These are phyloP conservation scores for Dipodascus geniculatus DNA, from an alignment of 805 yeast genomes.

Conservation along the genomic window DNA sequence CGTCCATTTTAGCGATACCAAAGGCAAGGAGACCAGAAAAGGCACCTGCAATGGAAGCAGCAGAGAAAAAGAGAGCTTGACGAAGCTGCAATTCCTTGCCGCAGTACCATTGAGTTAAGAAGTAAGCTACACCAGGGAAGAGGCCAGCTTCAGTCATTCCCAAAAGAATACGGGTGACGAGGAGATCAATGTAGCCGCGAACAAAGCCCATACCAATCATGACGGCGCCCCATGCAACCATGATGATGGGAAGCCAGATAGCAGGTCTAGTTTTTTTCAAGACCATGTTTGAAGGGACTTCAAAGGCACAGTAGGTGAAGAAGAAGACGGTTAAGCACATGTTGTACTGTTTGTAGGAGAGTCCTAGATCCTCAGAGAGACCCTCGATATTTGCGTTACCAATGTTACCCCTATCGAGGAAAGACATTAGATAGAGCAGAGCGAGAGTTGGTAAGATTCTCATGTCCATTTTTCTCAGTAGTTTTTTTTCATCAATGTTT, in stretches of 20 bases:
- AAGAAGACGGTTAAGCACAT: slow-evolving; percentile 33
- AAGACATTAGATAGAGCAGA: slow-evolving; percentile 36
- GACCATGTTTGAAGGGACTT: slow-evolving; percentile 16
- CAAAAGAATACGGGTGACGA: slow-evolving; percentile 29
- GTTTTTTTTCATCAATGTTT: slow-evolving; percentile 7
- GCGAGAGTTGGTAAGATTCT: slow-evolving; percentile 37
- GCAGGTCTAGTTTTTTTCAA: slow-evolving; percentile 27
- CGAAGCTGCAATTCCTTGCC: slow-evolving; percentile 38
- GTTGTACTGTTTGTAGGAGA: slow-evolving; percentile 22
- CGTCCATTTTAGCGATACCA: slow-evolving; percentile 42
- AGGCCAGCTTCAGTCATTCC: slow-evolving; percentile 35
- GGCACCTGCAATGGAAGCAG: slow-evolving; percentile 40
- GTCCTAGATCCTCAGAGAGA: slow-evolving; percentile 29
- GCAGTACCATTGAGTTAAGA: slow-evolving; percentile 28
- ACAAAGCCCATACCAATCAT: slow-evolving; percentile 27
- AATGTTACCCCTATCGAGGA: slow-evolving; percentile 40
- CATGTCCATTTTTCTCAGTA: slow-evolving; percentile 30
- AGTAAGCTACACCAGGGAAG: slow-evolving; percentile 31
- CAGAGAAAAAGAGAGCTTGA: slow-evolving; percentile 39
- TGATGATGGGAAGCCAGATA: slow-evolving; percentile 22
- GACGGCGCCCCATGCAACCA: slow-evolving; percentile 28
- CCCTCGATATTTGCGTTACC: slow-evolving; percentile 43
- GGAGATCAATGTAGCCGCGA: slow-evolving; percentile 21
- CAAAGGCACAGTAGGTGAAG: slow-evolving; percentile 17
- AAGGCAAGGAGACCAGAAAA: slow-evolving; percentile 44